phyloP scores from a whole-genome alignment of 768 basidiomycete species.

The Tephrocybe sp. region DNA sequence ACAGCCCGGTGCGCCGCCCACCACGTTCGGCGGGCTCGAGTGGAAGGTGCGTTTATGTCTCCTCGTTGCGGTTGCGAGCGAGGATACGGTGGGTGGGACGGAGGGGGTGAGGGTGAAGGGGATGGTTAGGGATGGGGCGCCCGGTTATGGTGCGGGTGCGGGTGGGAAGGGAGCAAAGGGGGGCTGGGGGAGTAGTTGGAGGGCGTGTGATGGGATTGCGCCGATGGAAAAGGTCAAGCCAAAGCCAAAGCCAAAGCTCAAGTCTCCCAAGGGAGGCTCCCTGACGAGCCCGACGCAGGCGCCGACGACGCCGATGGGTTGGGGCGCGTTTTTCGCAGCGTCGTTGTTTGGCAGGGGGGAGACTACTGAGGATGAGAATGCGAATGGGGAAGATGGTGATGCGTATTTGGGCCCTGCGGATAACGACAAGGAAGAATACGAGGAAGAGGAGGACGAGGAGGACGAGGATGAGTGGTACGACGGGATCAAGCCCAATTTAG shows the following conservation, averaged over 20 bases:
- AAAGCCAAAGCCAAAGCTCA: not conserved
- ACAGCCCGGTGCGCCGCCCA: slow-evolving; percentile 16
- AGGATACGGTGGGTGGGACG: slow-evolving; percentile 48
- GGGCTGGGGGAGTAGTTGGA: slow-evolving; percentile 69
- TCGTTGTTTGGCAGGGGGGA: slow-evolving; percentile 36
- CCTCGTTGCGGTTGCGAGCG: slow-evolving; percentile 70
- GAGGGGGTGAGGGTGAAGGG: slow-evolving; percentile 39
- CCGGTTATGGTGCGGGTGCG: slow-evolving; percentile 38
- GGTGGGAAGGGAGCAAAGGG: slow-evolving; percentile 46
- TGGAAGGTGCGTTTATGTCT: slow-evolving; percentile 89
- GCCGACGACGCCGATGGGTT: slow-evolving; percentile 27
- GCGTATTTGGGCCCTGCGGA: slow-evolving; percentile 46
- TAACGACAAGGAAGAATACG: slow-evolving; percentile 61
- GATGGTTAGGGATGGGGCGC: slow-evolving; percentile 50
- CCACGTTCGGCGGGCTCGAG: slow-evolving; percentile 67
- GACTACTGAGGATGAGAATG: slow-evolving; percentile 48
- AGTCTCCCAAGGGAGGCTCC: too few relatives aligned
- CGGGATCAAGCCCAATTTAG: slow-evolving; percentile 43
- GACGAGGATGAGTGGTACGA: slow-evolving; percentile 37
- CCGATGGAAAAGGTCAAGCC: slow-evolving; percentile 51
- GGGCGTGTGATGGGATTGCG: slow-evolving; percentile 52
- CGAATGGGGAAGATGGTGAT: slow-evolving; percentile 54
- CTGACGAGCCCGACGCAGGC: slow-evolving; percentile 12
- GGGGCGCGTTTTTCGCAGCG: slow-evolving; percentile 36
- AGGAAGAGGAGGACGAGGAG: slow-evolving; percentile 33